A percentile compares a stretch with the other conserved stretches of the same genome.
Evolutionary conservation across 306 rosid genomes (phyloP).

Genomic region (Cucumis cinereus): DNA sequence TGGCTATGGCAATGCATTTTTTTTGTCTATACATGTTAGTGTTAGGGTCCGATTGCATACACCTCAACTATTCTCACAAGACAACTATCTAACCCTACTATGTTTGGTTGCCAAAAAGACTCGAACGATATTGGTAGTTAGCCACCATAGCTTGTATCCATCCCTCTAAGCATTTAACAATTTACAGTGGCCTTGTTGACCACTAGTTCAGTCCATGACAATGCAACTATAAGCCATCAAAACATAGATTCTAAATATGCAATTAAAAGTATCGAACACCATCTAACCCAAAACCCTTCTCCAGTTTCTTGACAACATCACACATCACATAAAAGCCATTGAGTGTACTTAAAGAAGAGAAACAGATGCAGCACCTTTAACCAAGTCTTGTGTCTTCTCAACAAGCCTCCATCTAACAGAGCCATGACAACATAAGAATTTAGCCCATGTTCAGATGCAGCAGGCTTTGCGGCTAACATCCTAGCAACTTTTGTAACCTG

Average conservation of each 20-base stretch:
- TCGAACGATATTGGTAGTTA: not conserved
- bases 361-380: slow-evolving; percentile 45
- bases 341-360: not conserved
- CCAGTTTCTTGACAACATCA: not conserved
- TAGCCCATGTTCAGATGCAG: slow-evolving; percentile 38
- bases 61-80: not conserved
- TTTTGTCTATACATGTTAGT: not conserved
- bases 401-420: slow-evolving; percentile 85
- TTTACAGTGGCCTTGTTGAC: not conserved
- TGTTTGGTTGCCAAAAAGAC: not conserved
- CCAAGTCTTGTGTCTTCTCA: slow-evolving; percentile 88
- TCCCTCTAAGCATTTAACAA: not conserved
- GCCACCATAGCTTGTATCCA: not conserved
- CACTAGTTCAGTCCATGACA: not conserved
- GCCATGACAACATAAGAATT: slow-evolving; percentile 72
- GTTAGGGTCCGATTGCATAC: not conserved
- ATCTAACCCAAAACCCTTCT: not conserved
- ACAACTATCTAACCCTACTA: not conserved
- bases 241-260: not conserved
- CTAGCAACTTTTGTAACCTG: slow-evolving; percentile 90
- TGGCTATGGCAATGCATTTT: not conserved
- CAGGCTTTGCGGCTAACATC: slow-evolving; percentile 54
- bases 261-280: not conserved
- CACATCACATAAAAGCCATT: not conserved
- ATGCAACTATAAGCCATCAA: not conserved